These are phyloP conservation scores for Aspergillus niger DNA, from an alignment of 2,329 filamentous ascomycete species.

Conservation along the genomic window DNA sequence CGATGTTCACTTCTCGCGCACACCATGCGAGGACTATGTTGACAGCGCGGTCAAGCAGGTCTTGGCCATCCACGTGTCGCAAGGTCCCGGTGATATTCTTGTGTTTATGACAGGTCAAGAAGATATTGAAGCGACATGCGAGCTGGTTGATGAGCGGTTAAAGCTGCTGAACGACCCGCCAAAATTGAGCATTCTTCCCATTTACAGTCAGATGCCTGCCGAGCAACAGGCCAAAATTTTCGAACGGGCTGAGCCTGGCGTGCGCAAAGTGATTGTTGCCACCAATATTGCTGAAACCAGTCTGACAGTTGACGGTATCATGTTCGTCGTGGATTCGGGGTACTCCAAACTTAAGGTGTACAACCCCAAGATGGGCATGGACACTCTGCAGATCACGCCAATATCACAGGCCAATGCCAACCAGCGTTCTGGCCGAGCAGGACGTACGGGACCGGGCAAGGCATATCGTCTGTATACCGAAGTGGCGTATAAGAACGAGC, in stretches of 20 bases:
- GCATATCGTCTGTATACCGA: conserved; percentile 94
- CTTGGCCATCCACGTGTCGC: conserved; percentile 91
- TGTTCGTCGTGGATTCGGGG: conserved; percentile 96
- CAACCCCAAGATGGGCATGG: conserved; percentile 99
- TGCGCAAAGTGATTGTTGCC: conserved; percentile 95
- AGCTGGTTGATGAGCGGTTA: conserved; percentile 83
- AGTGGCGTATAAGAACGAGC: conserved; percentile 89
- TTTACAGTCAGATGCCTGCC: conserved; percentile 99
- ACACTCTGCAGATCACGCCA: conserved; percentile 94
- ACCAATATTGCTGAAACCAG: conserved; percentile 99
- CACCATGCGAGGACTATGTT: conserved; percentile 95
- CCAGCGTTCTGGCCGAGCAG: conserved; percentile 89
- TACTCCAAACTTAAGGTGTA: conserved; percentile 99
- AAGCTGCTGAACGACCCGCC: conserved; percentile 90
- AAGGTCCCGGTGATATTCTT: conserved; percentile 87
- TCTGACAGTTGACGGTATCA: conserved; percentile 96
- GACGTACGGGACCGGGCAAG: conserved; percentile 91
- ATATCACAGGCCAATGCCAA: conserved; percentile 96
- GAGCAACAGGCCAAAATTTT: conserved; percentile 98
- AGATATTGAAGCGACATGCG: conserved; percentile 96
- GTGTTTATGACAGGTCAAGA: conserved; percentile 99
- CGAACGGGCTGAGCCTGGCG: conserved; percentile 82
- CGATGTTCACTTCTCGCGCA: conserved; percentile 92
- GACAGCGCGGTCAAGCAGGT: conserved; percentile 96
- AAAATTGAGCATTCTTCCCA: conserved; percentile 90